Percentiles rank a stretch among this genome's conserved stretches.
Conservation (phyloP, 2,329 filamentous ascomycete genomes). For the Endoconidiophora laricicola region DNA sequence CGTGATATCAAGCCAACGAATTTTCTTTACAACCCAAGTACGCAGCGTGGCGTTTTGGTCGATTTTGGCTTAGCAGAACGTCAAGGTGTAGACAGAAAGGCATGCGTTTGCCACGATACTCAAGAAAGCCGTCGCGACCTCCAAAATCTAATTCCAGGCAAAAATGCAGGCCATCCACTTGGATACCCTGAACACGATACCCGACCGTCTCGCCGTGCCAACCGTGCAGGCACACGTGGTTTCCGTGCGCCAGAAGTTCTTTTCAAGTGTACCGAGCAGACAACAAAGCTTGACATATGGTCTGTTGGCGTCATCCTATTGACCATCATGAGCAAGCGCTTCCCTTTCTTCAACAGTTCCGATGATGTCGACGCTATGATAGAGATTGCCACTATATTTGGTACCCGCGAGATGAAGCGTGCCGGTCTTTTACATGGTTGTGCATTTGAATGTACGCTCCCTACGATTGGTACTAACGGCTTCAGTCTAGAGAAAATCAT, state of each 20-base stretch:
- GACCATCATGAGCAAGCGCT: conserved; percentile 81
- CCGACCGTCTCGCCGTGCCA: conserved; percentile 74
- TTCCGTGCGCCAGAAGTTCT: conserved; percentile 94
- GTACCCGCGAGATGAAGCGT: conserved; percentile 64
- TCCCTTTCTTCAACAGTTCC: conserved; percentile 97
- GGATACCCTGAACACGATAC: conserved; percentile 76
- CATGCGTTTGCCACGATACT: conserved; percentile 64
- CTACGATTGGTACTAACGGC: conserved; percentile 70
- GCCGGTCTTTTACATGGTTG: conserved; percentile 75
- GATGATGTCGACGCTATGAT: conserved; percentile 97
- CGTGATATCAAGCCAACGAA: conserved; percentile 97
- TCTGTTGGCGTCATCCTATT: conserved; percentile 90
- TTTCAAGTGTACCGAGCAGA: conserved; percentile 92
- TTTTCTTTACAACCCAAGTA: conserved; percentile 76
- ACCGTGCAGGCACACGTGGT: conserved; percentile 83
- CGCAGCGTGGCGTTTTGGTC: conserved; percentile 77
- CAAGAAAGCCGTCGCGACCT: conserved; percentile 42
- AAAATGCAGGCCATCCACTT: not conserved
- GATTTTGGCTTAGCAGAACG: conserved; percentile 95
- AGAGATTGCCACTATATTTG: conserved; percentile 92
- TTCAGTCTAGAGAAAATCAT: conserved; percentile 88
- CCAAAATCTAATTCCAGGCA: conserved; percentile 23
- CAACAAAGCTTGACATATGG: conserved; percentile 91
- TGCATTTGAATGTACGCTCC: conserved; percentile 82
- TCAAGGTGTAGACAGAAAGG: conserved; percentile 58